These are phyloP conservation scores for Cokeromyces recurvatus DNA, from an alignment of 371 early-diverging fungal genomes.

Conservation along the genomic window DNA sequence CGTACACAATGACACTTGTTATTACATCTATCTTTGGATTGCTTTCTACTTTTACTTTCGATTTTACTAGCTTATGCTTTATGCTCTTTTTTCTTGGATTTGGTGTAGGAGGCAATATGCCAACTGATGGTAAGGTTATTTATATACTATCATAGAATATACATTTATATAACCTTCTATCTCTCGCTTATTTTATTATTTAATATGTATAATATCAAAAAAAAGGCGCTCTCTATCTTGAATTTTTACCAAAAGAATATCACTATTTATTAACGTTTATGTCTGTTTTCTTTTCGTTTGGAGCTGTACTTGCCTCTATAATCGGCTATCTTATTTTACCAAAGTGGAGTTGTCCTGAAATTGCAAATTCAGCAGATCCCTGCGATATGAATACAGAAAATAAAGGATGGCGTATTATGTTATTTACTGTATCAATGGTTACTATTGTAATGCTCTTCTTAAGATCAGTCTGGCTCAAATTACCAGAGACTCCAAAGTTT, in stretches of 20 bases:
- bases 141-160: not conserved
- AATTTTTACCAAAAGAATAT: conserved; percentile 74
- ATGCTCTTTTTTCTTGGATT: conserved; percentile 69
- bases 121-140: conserved; percentile 68
- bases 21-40: conserved; percentile 72
- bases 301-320: conserved; percentile 72
- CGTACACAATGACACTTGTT: conserved; percentile 73
- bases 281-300: conserved; percentile 82
- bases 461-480: conserved; percentile 59
- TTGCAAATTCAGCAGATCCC: conserved; percentile 17
- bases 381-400: conserved; percentile 59
- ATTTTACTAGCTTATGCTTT: conserved; percentile 60
- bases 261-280: conserved; percentile 80
- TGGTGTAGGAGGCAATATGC: conserved; percentile 88
- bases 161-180: too few relatives aligned
- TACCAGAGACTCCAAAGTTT: conserved; percentile 81
- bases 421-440: conserved; percentile 49
- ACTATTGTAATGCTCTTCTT: conserved; percentile 69
- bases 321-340: conserved; percentile 63
- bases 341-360: conserved; percentile 61
- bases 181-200: too few relatives aligned
- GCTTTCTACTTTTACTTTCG: conserved; percentile 62
- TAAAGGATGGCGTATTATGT: conserved; percentile 75
- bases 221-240: conserved; percentile 74
- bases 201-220: too few relatives aligned